Conservation (phyloP, 2,329 filamentous ascomycete species). For the Fusarium subtropicale region DNA sequence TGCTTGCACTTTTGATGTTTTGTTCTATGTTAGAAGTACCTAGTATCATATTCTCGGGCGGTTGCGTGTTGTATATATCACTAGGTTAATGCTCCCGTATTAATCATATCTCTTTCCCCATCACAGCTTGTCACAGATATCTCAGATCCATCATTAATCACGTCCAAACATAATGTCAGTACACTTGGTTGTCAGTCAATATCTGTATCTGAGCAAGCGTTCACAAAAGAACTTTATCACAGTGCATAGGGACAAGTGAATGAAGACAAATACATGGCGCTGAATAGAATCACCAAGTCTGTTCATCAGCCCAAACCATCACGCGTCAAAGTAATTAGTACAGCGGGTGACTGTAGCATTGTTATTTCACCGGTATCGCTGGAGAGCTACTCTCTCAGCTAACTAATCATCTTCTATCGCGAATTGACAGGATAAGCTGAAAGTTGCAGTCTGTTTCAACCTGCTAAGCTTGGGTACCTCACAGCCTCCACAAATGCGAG, state of each 20-base stretch:
- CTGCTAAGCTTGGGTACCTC: no score
- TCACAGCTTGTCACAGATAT: neutral
- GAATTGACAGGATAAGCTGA: no score
- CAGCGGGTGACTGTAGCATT: rapidly evolving
- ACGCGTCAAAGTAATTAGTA: rapidly evolving
- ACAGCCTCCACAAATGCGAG: no score
- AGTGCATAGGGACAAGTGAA: no score
- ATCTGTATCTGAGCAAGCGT: neutral
- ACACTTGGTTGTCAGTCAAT: no score
- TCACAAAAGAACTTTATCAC: neutral
- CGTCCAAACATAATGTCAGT: rapidly evolving
- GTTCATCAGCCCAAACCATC: neutral
- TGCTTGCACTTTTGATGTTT: neutral
- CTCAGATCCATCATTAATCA: neutral
- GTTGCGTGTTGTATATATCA: neutral
- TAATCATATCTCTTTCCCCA: neutral
- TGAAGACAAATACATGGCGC: neutral
- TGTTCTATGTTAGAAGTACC: neutral
- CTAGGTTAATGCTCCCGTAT: neutral
- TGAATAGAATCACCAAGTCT: neutral
- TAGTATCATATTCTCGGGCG: neutral
- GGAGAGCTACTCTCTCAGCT: rapidly evolving
- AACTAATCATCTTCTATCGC: rapidly evolving
- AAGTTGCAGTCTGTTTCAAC: neutral
- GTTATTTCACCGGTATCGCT: rapidly evolving